phyloP scores from a whole-genome alignment of 225 moss, liverwort and hornwort species.

The Thuidium tamariscinum region DNA sequence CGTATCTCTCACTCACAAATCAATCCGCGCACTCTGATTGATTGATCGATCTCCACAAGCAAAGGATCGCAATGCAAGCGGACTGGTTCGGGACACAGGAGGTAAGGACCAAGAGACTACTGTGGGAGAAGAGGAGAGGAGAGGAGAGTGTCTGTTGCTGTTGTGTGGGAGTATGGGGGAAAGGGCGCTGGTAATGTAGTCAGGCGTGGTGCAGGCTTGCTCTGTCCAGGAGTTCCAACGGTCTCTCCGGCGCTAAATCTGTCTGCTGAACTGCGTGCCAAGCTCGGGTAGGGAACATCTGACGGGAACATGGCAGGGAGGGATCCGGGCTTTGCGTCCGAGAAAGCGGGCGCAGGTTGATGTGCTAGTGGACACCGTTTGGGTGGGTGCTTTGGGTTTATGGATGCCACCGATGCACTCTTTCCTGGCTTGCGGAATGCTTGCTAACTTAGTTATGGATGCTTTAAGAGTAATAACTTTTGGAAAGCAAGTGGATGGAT shows the following conservation, averaged over 20 bases:
- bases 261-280: neutral
- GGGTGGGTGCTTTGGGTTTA: neutral
- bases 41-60: neutral
- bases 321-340: neutral
- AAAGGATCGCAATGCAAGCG: neutral
- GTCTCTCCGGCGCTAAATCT: neutral
- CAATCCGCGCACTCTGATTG: neutral
- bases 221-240: neutral
- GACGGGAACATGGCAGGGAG: neutral
- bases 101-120: neutral
- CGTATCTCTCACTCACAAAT: neutral
- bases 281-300: neutral
- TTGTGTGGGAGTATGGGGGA: neutral
- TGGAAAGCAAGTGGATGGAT: neutral
- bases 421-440: neutral
- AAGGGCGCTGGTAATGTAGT: neutral
- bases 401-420: neutral
- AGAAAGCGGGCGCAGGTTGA: neutral
- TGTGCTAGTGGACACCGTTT: neutral
- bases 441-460: neutral
- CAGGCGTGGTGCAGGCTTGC: neutral
- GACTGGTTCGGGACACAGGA: neutral
- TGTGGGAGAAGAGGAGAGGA: rapidly evolving
- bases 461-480: neutral
- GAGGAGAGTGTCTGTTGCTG: neutral